Percentiles rank a stretch among this genome's conserved stretches.
phyloP scores from a whole-genome alignment of 2,329 filamentous ascomycete species.

The Aphanoascus verrucosus region DNA sequence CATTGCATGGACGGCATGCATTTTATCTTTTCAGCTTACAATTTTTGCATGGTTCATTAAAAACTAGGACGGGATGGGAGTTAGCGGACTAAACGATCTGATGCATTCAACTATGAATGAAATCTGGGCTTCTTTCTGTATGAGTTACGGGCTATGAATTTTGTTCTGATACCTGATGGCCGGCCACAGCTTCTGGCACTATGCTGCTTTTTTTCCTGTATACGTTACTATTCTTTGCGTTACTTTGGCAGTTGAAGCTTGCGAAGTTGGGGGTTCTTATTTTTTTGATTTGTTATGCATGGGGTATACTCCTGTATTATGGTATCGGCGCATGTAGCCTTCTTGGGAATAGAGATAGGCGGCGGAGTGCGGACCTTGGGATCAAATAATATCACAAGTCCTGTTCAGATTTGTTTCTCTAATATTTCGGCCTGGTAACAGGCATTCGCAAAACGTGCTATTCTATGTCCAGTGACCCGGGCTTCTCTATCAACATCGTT shows the following conservation, averaged over 20 bases:
- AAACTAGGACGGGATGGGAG: neutral
- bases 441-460: too few species aligned
- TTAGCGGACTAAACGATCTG: neutral
- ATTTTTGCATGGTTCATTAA: neutral
- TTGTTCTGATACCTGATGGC: neutral
- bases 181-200: neutral
- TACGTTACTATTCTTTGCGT: neutral
- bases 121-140: neutral
- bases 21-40: neutral
- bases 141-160: conserved; percentile 7
- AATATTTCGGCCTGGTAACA: too few species aligned
- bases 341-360: too few species aligned
- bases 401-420: too few species aligned
- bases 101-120: neutral
- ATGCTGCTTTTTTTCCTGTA: neutral
- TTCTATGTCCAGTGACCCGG: too few species aligned
- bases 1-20: neutral
- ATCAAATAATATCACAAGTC: too few species aligned
- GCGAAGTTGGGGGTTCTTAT: neutral
- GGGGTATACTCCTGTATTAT: too few species aligned
- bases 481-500: too few species aligned
- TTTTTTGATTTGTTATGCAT: neutral
- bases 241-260: neutral
- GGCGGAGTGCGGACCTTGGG: too few species aligned
- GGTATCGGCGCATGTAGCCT: too few species aligned